phyloP scores from a whole-genome alignment of 495 filamentous ascomycete genomes.

The Bacidia rubella region DNA sequence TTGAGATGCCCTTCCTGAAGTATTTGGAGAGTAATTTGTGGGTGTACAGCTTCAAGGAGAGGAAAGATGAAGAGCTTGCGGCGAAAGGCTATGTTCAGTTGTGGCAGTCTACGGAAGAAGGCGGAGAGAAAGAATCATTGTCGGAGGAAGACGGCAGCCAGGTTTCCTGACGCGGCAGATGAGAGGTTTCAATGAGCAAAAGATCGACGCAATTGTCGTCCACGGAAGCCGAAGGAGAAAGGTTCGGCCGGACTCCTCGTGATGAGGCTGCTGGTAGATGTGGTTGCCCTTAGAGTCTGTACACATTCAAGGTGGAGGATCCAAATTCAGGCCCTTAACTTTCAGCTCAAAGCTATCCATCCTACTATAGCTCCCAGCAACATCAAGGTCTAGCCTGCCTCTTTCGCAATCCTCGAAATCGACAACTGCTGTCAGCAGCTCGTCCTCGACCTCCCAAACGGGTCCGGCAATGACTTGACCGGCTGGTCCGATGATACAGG shows the following conservation, averaged over 20 bases:
- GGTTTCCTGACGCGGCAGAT: too few species aligned
- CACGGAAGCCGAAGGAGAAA: too few species aligned
- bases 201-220: too few species aligned
- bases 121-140: too few species aligned
- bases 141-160: too few species aligned
- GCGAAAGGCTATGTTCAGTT: background rate
- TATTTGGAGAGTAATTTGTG: background rate
- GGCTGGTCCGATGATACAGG: conserved; percentile 64
- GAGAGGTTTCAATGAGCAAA: too few species aligned
- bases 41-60: background rate
- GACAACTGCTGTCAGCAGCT: conserved; percentile 34
- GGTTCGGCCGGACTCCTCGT: too few species aligned
- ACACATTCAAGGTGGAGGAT: conserved; percentile 46
- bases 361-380: conserved; percentile 67
- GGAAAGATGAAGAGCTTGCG: background rate
- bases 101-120: too few species aligned
- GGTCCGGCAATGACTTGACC: conserved; percentile 70
- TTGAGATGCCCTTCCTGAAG: background rate
- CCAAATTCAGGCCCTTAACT: conserved; percentile 61
- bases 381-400: conserved; percentile 51
- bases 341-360: conserved; percentile 70
- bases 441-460: conserved; percentile 67
- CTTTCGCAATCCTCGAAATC: conserved; percentile 53
- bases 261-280: too few species aligned
- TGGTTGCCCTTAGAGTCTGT: too few species aligned